phyloP scores from a whole-genome alignment of 176 grass and related monocot species.

The Musa troglodytarum region DNA sequence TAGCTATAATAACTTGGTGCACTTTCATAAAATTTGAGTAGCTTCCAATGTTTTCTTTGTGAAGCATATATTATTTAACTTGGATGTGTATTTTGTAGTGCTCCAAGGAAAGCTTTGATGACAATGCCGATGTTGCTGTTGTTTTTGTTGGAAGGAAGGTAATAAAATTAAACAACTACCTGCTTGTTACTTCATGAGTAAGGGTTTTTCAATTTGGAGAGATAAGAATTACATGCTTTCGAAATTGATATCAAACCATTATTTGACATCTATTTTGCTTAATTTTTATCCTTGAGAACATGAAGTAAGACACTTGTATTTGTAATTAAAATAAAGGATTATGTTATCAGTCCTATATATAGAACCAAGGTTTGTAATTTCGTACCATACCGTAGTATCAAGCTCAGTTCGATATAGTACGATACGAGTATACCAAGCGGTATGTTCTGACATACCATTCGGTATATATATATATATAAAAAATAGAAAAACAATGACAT shows the following conservation, averaged over 20 bases:
- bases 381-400: too few species aligned
- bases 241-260: not conserved
- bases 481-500: too few species aligned
- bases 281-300: not conserved
- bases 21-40: conserved; percentile 2
- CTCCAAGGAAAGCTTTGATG: conserved; percentile 30
- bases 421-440: too few species aligned
- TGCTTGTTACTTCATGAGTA: not conserved
- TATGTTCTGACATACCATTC: too few species aligned
- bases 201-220: not conserved
- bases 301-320: not conserved
- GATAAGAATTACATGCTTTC: not conserved
- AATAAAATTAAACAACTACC: not conserved
- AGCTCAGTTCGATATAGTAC: too few species aligned
- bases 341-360: not conserved
- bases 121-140: conserved; percentile 54
- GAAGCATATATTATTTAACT: not conserved
- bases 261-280: not conserved
- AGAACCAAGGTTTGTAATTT: not conserved
- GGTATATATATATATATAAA: too few species aligned
- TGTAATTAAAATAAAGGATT: not conserved
- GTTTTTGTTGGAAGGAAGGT: conserved; percentile 82
- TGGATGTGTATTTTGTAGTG: conserved; percentile 32
- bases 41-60: not conserved
- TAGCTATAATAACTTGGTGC: not conserved